Base-by-base conservation (phyloP, 179 eudicot genomes). In the Corrigiola litoralis region DNA sequence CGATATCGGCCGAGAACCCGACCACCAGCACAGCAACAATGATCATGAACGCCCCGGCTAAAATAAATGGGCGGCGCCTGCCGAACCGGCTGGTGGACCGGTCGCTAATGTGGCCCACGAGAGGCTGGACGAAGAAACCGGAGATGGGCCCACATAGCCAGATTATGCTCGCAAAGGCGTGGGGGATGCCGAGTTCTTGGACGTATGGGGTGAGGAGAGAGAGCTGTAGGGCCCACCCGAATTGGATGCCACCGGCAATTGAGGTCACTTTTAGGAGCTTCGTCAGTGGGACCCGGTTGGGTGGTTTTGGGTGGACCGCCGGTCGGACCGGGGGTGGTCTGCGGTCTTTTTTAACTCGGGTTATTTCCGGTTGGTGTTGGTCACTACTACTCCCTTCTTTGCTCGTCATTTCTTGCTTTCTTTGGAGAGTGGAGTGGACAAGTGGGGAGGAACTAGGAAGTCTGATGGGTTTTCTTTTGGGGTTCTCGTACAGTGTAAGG, bases 161-260 rank as follows among this genome's bases (percentile, higher is more conserved):
- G 17, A 95, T 92, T 29, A 95, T 72, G 57, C 95, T 86, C 4
- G 99, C 82, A 65, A 81, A 88, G 1, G 90, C 96, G 77, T 95
- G 99, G 0, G 99, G 97, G 20, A 95, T 88, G 0, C 99, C 99
- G 0, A 95, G 86, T 70, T 88, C 92, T 44, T 95, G 99, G 0
- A 95, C 99, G 63, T 95, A 95, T 0, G 99, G 99, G 0, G 99
- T 95, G 4, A 95, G 69, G 5, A 90, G 79, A 0, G 97, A 95
- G 2, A 95, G 83, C 69, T 95, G 99, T 4, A 95, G 74, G n/a
- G 99, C 91, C 99, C 99, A 95, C 10, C 99, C 99, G 85, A 95
- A 95, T 58, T 95, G 99, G 2, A 95, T 91, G 6, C 99, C 99
- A 40, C 92, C 81, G 0, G 99, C 97, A 4, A 95, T 82, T 6